These are phyloP conservation scores for Magnolia kwangsiensis DNA, from an alignment of 164 flowering plant genomes.

Conservation along the genomic window DNA sequence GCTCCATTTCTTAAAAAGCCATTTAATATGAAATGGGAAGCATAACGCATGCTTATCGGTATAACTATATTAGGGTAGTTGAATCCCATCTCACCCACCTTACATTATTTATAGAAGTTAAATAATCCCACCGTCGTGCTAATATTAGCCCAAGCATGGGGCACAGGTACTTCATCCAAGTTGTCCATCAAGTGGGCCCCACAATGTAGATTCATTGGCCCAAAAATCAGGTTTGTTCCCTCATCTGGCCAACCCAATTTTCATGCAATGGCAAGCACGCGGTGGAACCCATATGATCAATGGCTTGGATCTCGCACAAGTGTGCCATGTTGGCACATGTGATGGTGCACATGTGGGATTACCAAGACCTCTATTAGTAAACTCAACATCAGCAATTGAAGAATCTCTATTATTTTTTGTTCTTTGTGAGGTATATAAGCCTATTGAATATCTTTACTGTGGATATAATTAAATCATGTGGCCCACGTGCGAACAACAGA, in stretches of 20 bases:
- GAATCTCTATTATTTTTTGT: conserved; percentile 6
- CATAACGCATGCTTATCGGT: not conserved
- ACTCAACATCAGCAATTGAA: not conserved
- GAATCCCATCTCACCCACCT: conserved; percentile 1
- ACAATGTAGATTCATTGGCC: not conserved
- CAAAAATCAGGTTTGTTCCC: not conserved
- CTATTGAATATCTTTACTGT: not conserved
- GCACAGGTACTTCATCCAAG: not conserved
- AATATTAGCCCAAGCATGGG: not conserved
- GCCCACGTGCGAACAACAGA: conserved; percentile 1
- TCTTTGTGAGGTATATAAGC: not conserved
- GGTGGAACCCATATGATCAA: too few species aligned
- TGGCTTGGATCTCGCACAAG: too few species aligned
- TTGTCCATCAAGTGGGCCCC: not conserved
- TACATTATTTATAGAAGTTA: not conserved
- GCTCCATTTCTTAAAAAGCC: not conserved
- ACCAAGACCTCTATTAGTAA: not conserved
- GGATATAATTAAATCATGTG: not conserved
- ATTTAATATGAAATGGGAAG: not conserved
- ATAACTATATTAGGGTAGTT: not conserved
- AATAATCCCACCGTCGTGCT: not conserved
- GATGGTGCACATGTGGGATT: not conserved
- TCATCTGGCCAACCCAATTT: not conserved
- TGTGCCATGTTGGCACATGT: too few species aligned
- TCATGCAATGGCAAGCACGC: too few species aligned